A percentile compares a stretch with the other conserved stretches of the same genome.
Conservation (phyloP, 345 rosid genomes). For the Carallia pectinifolia region DNA sequence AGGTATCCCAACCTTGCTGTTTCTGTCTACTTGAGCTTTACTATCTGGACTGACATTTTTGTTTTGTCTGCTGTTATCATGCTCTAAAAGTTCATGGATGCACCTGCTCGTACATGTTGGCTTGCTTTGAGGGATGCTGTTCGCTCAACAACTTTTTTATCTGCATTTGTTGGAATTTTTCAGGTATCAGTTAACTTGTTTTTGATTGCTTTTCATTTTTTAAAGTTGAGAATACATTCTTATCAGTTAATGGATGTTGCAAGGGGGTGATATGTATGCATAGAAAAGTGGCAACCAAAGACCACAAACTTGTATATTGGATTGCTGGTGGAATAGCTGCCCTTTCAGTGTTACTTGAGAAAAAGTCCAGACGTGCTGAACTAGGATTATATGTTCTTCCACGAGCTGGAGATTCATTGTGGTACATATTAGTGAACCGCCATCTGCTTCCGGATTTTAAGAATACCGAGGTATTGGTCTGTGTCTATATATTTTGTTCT, state of each 20-base stretch:
- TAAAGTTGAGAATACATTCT: slow-evolving; percentile 17
- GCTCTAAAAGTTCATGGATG: slow-evolving; percentile 69
- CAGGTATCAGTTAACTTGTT: slow-evolving; percentile 53
- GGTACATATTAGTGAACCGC: slow-evolving; percentile 86
- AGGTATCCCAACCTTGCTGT: too few species aligned
- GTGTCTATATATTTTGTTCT: too few species aligned
- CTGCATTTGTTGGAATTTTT: slow-evolving; percentile 97
- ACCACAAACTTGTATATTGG: slow-evolving; percentile 98
- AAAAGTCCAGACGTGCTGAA: slow-evolving; percentile 90
- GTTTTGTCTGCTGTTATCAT: too few species aligned
- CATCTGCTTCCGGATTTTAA: slow-evolving; percentile 81
- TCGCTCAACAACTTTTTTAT: slow-evolving; percentile 88
- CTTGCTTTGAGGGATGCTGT: slow-evolving; percentile 81
- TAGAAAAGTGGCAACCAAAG: slow-evolving; percentile 74
- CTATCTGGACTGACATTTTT: too few species aligned
- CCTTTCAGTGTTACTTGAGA: slow-evolving; percentile 89
- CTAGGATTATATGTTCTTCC: slow-evolving; percentile 98
- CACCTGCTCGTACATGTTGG: slow-evolving; percentile 89
- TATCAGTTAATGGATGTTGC: slow-evolving; percentile 25
- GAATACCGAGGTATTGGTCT: slow-evolving; percentile 77
- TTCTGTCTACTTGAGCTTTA: too few species aligned
- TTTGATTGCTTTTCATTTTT: slow-evolving; percentile 7
- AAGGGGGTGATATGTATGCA: slow-evolving; percentile 89
- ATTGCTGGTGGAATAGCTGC: slow-evolving; percentile 86
- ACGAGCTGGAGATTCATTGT: slow-evolving; percentile 91